Evolutionary conservation across 2,329 filamentous ascomycete species (phyloP).

Genomic region (Stachybotrys elegans): DNA sequence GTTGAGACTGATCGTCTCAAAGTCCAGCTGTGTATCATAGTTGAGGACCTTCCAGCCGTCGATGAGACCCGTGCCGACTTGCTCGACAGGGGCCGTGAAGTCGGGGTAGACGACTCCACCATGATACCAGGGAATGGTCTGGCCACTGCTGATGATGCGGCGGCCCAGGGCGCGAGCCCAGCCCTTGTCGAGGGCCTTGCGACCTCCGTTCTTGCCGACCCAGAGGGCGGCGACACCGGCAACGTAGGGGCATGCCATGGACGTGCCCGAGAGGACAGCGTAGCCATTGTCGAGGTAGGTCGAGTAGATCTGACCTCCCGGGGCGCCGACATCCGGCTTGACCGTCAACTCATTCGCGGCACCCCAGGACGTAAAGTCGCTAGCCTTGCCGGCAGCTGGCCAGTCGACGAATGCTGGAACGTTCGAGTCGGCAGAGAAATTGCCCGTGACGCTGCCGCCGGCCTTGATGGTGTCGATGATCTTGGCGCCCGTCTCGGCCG

Average conservation of each 20-base stretch:
- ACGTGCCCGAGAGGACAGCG: slow-evolving; percentile 37
- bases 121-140: slow-evolving; percentile 17
- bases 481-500: slow-evolving; percentile 13
- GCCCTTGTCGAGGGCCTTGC: slow-evolving; percentile 15
- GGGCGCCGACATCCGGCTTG: slow-evolving; percentile 37
- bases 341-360: slow-evolving; percentile 35
- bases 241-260: slow-evolving; percentile 42
- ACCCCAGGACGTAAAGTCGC: slow-evolving; percentile 37
- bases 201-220: slow-evolving; percentile 25
- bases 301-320: slow-evolving; percentile 33
- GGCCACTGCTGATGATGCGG: slow-evolving; percentile 27
- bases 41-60: slow-evolving; percentile 35
- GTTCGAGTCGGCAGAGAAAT: slow-evolving; percentile 18
- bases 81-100: slow-evolving; percentile 26
- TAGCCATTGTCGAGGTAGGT: slow-evolving; percentile 30
- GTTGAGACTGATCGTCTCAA: slow-evolving; percentile 37
- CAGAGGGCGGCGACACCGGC: slow-evolving; percentile 38
- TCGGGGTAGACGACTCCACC: slow-evolving; percentile 10
- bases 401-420: slow-evolving; percentile 16
- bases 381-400: slow-evolving; percentile 28
- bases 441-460: slow-evolving; percentile 21
- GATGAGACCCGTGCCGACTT: slow-evolving; percentile 36
- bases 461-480: slow-evolving; percentile 20
- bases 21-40: neutral
- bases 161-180: slow-evolving; percentile 20